phyloP scores from a whole-genome alignment of 1,284 basidiomycete species.

The Laetiporus sulphureus region DNA sequence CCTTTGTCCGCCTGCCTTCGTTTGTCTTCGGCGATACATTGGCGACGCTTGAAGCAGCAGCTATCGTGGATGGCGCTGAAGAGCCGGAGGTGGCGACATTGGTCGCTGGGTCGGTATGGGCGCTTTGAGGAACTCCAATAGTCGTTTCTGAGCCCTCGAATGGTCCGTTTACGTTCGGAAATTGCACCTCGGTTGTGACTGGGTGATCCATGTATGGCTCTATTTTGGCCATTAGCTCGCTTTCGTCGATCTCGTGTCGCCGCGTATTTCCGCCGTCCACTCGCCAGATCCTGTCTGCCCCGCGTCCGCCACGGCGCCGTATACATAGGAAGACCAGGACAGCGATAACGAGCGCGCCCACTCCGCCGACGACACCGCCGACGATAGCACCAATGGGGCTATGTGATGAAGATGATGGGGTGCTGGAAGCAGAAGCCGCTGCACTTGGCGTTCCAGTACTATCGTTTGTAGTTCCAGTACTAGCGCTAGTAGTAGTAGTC shows the following conservation, averaged over 20 bases:
- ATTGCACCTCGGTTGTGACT: background rate
- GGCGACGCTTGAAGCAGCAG: too few relatives aligned
- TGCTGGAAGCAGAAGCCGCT: too few relatives aligned
- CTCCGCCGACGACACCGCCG: slow-evolving; percentile 2
- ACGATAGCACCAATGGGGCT: background rate
- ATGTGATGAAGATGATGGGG: background rate
- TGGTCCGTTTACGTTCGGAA: background rate
- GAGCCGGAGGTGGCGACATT: background rate
- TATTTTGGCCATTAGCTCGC: background rate
- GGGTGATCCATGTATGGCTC: background rate
- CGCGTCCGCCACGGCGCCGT: background rate
- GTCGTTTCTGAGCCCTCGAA: background rate
- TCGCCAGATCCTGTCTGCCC: background rate
- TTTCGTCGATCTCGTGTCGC: background rate
- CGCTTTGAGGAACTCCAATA: background rate
- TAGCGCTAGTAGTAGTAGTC: too few relatives aligned
- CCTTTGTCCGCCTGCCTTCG: background rate
- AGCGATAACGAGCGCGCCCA: background rate
- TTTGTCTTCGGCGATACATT: background rate
- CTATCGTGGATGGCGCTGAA: background rate
- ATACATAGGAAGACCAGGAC: background rate
- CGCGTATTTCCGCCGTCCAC: background rate
- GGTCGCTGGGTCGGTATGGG: background rate
- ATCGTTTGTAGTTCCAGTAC: too few relatives aligned
- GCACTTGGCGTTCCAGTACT: too few relatives aligned